Evolutionary conservation across 306 rosid species (phyloP), one percentile per base, ranked within the genome.

Genomic region (Castanea sativa): DNA sequence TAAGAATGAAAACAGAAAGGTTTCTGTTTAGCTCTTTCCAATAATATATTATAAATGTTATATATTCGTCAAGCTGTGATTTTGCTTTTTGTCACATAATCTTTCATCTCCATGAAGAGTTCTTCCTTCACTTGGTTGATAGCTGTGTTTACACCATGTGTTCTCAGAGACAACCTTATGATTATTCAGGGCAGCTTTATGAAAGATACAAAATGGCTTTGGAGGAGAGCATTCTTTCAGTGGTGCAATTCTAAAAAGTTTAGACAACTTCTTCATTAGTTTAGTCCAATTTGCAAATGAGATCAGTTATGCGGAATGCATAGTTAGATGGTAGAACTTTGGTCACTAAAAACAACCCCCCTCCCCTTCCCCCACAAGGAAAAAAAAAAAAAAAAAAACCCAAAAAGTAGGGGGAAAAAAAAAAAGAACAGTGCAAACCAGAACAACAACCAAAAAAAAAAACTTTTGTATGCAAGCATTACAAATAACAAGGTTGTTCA

Each of bases 301-400:
- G 30, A 58, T 21, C 1, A 14, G 2, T 58, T 20, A 58, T 58
- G 64, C 16, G 21, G 30, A 58, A 58, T 8, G 23, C 30, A 58
- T 9, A 21, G 27, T 58, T 58, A 58, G 64, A 20, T 58, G 64
- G 51, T 43, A 43, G 51, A 43, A 43, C 14, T 58, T 2, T 9
- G 64, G 11, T 3, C 10, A 8, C 7, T 33, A 6, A 33, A 33
- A 33, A 5, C 38, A 1, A 5, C 1, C 1, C 38, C 6, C 7
- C 0, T 2, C 38, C 2, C 7, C 7, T 1, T 2, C 7, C 35
- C 35, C 0, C 6, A 0, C 33, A 33, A 5, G 0, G 6, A 0
- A 33, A 5, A 33, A 33, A 5, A 33, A 33, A 0, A 33, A 5
- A 33, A 33, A 5, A 33, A 33, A 30, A 30, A 30, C 5, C 33